Base-by-base conservation (phyloP, 2,329 filamentous ascomycete genomes). In the Talaromyces sp. region DNA sequence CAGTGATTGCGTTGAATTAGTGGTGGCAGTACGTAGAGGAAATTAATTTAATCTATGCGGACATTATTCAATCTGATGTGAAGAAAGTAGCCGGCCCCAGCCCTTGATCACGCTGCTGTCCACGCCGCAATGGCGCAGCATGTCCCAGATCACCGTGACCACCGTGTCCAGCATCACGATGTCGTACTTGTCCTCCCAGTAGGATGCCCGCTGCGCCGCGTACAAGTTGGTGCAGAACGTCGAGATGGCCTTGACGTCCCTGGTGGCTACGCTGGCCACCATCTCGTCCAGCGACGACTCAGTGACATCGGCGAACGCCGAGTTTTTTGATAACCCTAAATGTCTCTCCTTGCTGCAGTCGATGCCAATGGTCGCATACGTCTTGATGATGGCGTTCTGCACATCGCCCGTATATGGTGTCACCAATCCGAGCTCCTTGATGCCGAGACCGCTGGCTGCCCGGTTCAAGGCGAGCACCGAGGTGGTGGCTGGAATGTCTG, bases 151-250 rank as follows among this genome's bases (percentile, higher is more conserved):
- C 47, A 60, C 59, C 22, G 59, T 60, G 30, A 57, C 54, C 22
- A 60, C 59, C 0, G 59, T 60, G 39, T 60, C 59, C 59, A 60
- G 10, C 27, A 60, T 22, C 4, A 60, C 33, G 56, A 60, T 49
- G 5, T 55, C 54, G 19, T 60, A 44, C 25, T 57, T 57, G 4
- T 57, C 54, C 33, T 60, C 59, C 59, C 59, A 60, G 11, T 42
- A 28, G 39, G 44, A 42, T 3, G 25, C 44, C 30, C 59, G 28
- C 33, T 60, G 59, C 13, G 59, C 59, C 4, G 59, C 59, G 53
- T 57, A 57, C 42, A 60, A 39, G 30, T 60, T 60, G 22, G 59
- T 60, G 47, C 59, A 60, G 5, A 60, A 60, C 1, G 59, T 60
- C 30, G 59, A 60, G 19, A 60, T 52, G 1, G 25, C 53, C 11